These are phyloP conservation scores for Trichothecium sympodiale DNA, from an alignment of 2,329 filamentous ascomycete species.

Conservation along the genomic window DNA sequence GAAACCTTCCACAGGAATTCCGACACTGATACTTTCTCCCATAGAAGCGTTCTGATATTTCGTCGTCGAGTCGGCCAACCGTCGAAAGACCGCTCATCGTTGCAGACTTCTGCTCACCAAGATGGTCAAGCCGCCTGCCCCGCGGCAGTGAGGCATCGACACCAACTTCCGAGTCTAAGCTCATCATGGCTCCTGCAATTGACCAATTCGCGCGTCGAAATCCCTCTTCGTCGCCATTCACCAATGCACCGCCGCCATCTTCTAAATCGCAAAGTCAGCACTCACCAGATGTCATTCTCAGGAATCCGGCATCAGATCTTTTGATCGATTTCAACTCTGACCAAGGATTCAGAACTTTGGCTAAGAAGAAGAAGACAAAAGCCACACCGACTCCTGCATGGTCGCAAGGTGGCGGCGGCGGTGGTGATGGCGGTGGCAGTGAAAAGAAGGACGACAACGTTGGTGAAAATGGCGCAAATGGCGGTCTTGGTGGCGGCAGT, in stretches of 20 bases:
- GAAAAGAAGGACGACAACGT: slow-evolving; percentile 15
- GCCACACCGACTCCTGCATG: slow-evolving; percentile 12
- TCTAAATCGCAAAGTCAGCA: slow-evolving; percentile 11
- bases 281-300: slow-evolving; percentile 25
- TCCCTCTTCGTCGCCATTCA: slow-evolving; percentile 10
- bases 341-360: slow-evolving; percentile 42
- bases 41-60: no score
- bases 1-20: background rate
- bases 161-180: slow-evolving; percentile 3
- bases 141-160: background rate
- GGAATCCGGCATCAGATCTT: slow-evolving; percentile 31
- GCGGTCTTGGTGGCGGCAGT: slow-evolving; percentile 7
- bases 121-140: slow-evolving; percentile 1
- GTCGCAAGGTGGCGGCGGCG: slow-evolving; percentile 7
- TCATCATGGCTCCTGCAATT: slow-evolving; percentile 17
- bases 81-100: background rate
- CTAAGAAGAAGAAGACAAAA: slow-evolving; percentile 45
- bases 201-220: slow-evolving; percentile 18
- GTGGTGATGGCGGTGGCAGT: slow-evolving; percentile 12
- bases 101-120: background rate
- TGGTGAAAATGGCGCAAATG: slow-evolving; percentile 8
- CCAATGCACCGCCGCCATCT: slow-evolving; percentile 11
- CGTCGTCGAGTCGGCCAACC: background rate
- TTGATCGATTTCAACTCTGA: slow-evolving; percentile 47
- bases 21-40: no score